A percentile compares a stretch with the other conserved stretches of the same genome.
Evolutionary conservation across 345 rosid genomes (phyloP).

Genomic region (Salix arbutifolia): DNA sequence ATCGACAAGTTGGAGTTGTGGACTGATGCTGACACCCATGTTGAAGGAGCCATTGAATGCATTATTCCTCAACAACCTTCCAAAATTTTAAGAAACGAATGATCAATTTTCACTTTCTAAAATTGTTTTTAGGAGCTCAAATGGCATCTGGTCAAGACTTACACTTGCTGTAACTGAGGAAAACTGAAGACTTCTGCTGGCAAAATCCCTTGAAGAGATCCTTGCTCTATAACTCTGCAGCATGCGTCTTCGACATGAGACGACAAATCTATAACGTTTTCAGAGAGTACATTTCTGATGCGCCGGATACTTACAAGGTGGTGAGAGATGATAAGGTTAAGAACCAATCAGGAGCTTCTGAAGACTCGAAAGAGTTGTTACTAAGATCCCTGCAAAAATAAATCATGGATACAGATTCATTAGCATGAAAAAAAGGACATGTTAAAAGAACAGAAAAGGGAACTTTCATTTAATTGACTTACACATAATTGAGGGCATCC

Average conservation of each 20-base stretch:
- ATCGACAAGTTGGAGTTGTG: slow-evolving; percentile 62
- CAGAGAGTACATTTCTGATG: not conserved
- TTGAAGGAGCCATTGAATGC: slow-evolving; percentile 55
- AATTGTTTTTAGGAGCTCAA: not conserved
- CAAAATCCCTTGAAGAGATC: slow-evolving; percentile 61
- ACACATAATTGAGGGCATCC: slow-evolving; percentile 73
- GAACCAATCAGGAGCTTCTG: slow-evolving; percentile 81
- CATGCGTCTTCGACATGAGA: slow-evolving; percentile 6
- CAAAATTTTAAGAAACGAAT: slow-evolving; percentile 5
- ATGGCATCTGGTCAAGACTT: slow-evolving; percentile 25
- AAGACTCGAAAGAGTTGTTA: slow-evolving; percentile 63
- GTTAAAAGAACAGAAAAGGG: not conserved
- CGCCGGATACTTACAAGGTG: slow-evolving; percentile 56
- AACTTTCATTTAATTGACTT: slow-evolving; percentile 20
- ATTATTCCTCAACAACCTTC: slow-evolving; percentile 73
- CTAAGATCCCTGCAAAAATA: slow-evolving; percentile 71
- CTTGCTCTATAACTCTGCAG: slow-evolving; percentile 67
- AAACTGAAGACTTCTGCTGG: slow-evolving; percentile 60
- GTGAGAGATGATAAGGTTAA: slow-evolving; percentile 76
- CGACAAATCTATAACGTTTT: not conserved
- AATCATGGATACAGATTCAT: not conserved
- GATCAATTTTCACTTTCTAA: slow-evolving; percentile 1
- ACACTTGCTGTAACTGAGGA: slow-evolving; percentile 84
- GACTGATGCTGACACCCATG: slow-evolving; percentile 52
- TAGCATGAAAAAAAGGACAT: not conserved